Conservation (phyloP, 805 yeast genomes). For the Monosporozyma solicola region DNA sequence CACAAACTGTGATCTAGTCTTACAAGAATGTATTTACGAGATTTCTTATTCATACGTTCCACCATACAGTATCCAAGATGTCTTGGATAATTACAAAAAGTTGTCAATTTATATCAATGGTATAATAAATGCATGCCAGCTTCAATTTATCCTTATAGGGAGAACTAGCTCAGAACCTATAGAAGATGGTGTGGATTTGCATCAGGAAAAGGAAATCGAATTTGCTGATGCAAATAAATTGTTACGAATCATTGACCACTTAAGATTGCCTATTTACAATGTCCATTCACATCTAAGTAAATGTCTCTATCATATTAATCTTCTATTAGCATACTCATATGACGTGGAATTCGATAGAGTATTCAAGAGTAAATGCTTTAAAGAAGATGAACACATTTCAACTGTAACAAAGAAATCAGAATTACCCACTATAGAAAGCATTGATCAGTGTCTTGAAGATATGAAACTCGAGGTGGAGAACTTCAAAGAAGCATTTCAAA, state of each 20-base stretch:
- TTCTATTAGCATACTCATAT: conserved; percentile 32
- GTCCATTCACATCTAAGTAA: conserved; percentile 31
- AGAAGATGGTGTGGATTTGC: conserved; percentile 12
- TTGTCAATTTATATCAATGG: conserved; percentile 33
- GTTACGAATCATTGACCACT: conserved; percentile 23
- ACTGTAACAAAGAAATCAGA: conserved; percentile 11
- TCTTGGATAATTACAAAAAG: conserved; percentile 28
- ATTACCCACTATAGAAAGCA: conserved; percentile 17
- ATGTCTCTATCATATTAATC: conserved; percentile 27
- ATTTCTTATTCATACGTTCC: conserved; percentile 40
- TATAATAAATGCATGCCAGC: conserved; percentile 40
- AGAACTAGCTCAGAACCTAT: conserved; percentile 7
- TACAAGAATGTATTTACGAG: conserved; percentile 42
- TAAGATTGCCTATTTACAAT: conserved; percentile 27
- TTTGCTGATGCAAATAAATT: conserved; percentile 31
- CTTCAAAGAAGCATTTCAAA: conserved; percentile 30
- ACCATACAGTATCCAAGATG: conserved; percentile 33
- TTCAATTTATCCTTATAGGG: conserved; percentile 33
- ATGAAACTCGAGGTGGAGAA: conserved; percentile 28
- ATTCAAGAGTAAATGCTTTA: conserved; percentile 11
- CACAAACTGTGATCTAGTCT: conserved; percentile 30
- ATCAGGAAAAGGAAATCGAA: conserved; percentile 30
- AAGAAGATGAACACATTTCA: conserved; percentile 8
- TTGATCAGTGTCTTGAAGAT: conserved; percentile 18
- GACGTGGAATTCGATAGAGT: conserved; percentile 31